These are phyloP conservation scores for Flaveria robusta DNA, from an alignment of 129 eudicot species.

Conservation along the genomic window DNA sequence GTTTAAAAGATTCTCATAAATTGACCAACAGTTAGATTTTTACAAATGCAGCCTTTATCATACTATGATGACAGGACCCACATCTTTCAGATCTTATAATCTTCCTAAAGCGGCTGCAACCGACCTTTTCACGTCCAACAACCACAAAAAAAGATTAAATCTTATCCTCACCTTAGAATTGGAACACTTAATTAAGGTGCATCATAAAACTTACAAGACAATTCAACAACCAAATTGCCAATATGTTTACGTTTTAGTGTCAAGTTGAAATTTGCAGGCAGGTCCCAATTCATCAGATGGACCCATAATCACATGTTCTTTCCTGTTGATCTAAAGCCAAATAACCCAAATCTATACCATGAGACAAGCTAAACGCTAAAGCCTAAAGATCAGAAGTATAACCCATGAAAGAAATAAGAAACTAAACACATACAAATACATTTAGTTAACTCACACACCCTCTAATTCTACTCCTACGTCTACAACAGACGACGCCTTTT, in stretches of 20 bases:
- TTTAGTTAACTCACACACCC: too few species aligned
- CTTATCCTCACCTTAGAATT: too few species aligned
- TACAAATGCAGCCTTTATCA: not conserved
- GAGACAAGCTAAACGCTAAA: constrained; percentile 4
- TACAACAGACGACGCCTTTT: too few species aligned
- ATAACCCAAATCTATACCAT: not conserved
- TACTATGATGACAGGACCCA: constrained; percentile 11
- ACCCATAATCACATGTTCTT: constrained; percentile 12
- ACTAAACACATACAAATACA: not conserved
- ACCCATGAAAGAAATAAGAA: not conserved
- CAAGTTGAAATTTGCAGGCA: constrained; percentile 16
- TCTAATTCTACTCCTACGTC: too few species aligned
- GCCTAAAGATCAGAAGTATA: not conserved
- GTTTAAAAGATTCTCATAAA: not conserved
- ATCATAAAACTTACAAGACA: not conserved
- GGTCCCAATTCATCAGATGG: not conserved
- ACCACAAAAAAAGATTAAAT: constrained; percentile 27
- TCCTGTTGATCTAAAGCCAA: constrained; percentile 5
- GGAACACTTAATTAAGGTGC: too few species aligned
- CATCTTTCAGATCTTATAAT: constrained; percentile 19
- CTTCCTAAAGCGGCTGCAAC: constrained; percentile 33
- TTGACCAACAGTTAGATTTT: not conserved
- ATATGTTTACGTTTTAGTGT: not conserved
- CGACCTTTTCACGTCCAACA: constrained; percentile 32
- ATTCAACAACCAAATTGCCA: constrained; percentile 26